Evolutionary conservation across 129 eudicot genomes (phyloP).

Genomic region (Kitagawia praeruptora): DNA sequence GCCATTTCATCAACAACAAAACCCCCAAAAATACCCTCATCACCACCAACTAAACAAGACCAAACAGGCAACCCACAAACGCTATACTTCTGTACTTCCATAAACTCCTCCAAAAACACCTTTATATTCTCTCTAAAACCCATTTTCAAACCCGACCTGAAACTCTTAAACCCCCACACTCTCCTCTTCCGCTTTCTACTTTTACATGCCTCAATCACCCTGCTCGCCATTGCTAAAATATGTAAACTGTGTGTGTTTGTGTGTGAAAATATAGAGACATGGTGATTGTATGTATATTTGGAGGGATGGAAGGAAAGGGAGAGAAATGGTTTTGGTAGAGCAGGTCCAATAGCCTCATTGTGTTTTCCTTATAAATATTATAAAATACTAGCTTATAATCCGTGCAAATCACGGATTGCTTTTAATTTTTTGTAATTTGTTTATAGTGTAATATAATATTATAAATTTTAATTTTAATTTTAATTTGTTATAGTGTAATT

Average conservation of each 20-base stretch:
- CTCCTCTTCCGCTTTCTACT: conserved; percentile 29
- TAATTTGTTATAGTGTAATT: no score
- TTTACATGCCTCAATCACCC: conserved; percentile 23
- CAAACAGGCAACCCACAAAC: conserved; percentile 25
- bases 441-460: no score
- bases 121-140: conserved; percentile 55
- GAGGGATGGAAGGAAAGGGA: no score
- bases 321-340: no score
- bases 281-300: no score
- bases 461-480: no score
- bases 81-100: conserved; percentile 22
- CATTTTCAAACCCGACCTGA: conserved; percentile 16
- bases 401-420: no score
- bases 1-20: conserved; percentile 42
- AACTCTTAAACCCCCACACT: conserved; percentile 28
- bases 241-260: background rate
- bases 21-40: conserved; percentile 36
- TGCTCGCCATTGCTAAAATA: conserved; percentile 23
- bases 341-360: no score
- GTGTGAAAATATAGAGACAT: no score
- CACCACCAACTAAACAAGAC: conserved; percentile 31
- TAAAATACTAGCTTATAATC: no score
- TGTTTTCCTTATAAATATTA: no score
- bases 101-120: conserved; percentile 34
- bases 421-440: no score